phyloP scores from a whole-genome alignment of 306 rosid genomes.

The Pyrus bretschneideri region DNA sequence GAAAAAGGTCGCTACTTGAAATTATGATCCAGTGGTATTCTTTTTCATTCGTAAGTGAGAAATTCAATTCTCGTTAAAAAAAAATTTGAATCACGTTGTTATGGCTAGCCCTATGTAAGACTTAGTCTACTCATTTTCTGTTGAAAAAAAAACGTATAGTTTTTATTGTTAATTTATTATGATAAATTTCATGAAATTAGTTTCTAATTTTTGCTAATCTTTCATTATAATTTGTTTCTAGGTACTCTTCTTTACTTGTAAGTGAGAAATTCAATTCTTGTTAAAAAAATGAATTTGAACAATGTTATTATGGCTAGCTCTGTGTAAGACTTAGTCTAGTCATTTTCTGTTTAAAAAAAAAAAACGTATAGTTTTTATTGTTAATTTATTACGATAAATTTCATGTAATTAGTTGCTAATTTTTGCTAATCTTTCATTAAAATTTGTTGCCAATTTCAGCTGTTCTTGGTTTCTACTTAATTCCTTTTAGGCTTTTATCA shows the following conservation, averaged over 20 bases:
- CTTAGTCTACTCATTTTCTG: not conserved
- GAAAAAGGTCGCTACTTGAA: no score
- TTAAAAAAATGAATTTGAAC: no score
- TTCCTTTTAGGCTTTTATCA: not conserved
- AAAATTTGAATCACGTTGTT: rapidly evolving
- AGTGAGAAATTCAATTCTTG: rapidly evolving
- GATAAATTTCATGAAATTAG: not conserved
- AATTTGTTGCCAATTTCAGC: not conserved
- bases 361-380: not conserved
- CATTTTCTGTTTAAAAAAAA: not conserved
- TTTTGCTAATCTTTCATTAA: no score
- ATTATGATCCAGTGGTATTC: rapidly evolving
- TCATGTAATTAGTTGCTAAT: not conserved
- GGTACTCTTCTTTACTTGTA: no score
- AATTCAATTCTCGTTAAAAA: rapidly evolving
- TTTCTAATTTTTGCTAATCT: not conserved
- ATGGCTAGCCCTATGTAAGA: no score
- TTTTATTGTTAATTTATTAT: not conserved
- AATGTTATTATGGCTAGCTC: no score
- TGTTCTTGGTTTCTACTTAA: not conserved
- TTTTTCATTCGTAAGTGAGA: rapidly evolving
- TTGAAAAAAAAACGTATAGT: not conserved
- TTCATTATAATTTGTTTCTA: not conserved
- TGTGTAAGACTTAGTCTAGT: no score
- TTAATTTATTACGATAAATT: not conserved